These are phyloP conservation scores for Beverwykella pulmonaria DNA, from an alignment of 495 filamentous ascomycete genomes.

Conservation along the genomic window DNA sequence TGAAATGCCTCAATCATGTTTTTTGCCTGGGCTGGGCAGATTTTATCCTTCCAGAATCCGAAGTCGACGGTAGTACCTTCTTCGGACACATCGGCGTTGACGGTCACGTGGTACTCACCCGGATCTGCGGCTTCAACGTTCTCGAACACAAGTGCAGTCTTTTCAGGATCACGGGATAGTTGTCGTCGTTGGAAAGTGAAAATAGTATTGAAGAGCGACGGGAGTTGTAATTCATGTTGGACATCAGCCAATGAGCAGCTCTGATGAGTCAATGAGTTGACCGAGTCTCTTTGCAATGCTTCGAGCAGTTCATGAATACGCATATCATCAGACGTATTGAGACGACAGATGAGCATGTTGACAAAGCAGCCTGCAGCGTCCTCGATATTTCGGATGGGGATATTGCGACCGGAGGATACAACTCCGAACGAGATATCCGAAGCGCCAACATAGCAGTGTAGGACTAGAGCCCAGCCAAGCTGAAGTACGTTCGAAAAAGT, in stretches of 20 bases:
- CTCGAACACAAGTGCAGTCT: slow-evolving; percentile 26
- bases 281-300: slow-evolving; percentile 28
- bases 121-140: slow-evolving; percentile 35
- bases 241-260: slow-evolving; percentile 39
- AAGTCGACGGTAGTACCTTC: slow-evolving; percentile 30
- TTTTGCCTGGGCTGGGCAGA: slow-evolving; percentile 30
- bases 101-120: slow-evolving; percentile 36
- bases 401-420: slow-evolving; percentile 56
- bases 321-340: slow-evolving; percentile 50
- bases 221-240: slow-evolving; percentile 34
- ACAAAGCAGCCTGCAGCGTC: slow-evolving; percentile 58
- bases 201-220: slow-evolving; percentile 38
- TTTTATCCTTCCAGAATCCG: slow-evolving; percentile 36
- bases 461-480: slow-evolving; percentile 56
- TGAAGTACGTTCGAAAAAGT: slow-evolving; percentile 59
- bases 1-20: slow-evolving; percentile 36
- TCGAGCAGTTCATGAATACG: slow-evolving; percentile 37
- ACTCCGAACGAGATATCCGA: slow-evolving; percentile 60
- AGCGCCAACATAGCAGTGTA: slow-evolving; percentile 54
- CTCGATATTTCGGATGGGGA: slow-evolving; percentile 51
- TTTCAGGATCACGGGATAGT: slow-evolving; percentile 17
- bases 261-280: slow-evolving; percentile 39
- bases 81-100: slow-evolving; percentile 37
- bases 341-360: slow-evolving; percentile 57
- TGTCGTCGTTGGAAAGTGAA: slow-evolving; percentile 34